Evolutionary conservation across 192 early-diverging fungal genomes (phyloP), one percentile per base, ranked within the genome.

Genomic region (Coemansia umbellata): DNA sequence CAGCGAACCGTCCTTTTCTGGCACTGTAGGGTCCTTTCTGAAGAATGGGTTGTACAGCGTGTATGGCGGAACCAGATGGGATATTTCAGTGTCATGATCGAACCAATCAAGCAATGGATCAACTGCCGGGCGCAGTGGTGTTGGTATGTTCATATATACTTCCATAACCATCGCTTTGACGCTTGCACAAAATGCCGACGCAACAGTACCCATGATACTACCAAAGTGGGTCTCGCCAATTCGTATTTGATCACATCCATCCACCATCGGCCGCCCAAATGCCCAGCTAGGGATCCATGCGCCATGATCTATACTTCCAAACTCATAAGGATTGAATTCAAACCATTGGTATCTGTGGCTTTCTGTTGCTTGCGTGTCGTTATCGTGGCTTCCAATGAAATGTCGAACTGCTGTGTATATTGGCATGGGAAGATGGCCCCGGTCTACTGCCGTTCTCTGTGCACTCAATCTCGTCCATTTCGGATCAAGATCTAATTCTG

Each of bases 211-310:
- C 31, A 93, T 53, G 26, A 87, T 66, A 36, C 82, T 78, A 3
- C 82, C 79, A 37, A 90, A 61, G 42, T 81, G 81, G 11, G 78
- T 80, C 70, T 93, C 91, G 15, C 88, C 87, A 11, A 80, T 23
- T 28, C 63, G 74, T 11, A 83, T 78, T n/a, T 82, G 43, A 37
- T 71, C 81, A 24, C 78, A 79, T 22, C 87, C 88, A 17, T 71
- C 55, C 11, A 75, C 73, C 68, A 91, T 91, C 4, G 67, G 79
- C 19, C 91, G 66, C 26, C 91, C 91, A 64, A 91, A 86, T 19
- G 84, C 73, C 85, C 86, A 93, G 4, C 81, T 82, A 8, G 91
- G 87, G 9, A 91, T 61, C 86, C 86, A 93, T 10, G 82, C 85
- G 65, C 68, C 66, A 4, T 84, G 69, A 50, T 93, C 91, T 24